Evolutionary conservation across 129 eudicot species (phyloP).

Genomic region (Tagetes erecta): DNA sequence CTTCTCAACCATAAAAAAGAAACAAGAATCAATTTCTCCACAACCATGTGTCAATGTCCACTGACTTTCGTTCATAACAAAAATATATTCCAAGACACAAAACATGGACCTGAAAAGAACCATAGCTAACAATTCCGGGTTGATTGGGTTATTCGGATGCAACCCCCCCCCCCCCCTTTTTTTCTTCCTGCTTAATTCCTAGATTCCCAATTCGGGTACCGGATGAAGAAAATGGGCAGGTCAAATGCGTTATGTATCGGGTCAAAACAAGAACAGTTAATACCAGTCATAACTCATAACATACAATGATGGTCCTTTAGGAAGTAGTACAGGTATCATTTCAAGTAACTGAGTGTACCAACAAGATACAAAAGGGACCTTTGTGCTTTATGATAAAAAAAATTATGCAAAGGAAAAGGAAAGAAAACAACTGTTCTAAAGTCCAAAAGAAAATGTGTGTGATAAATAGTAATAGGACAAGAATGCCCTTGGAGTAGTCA

Average conservation of each 20-base stretch:
- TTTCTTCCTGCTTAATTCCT: too few relatives aligned
- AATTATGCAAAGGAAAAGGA: background rate
- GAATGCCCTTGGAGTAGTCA: background rate
- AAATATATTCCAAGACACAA: background rate
- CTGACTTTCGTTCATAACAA: background rate
- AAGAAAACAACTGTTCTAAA: slow-evolving; percentile 2
- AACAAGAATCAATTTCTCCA: background rate
- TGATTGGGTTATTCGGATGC: too few relatives aligned
- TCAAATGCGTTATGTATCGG: too few relatives aligned
- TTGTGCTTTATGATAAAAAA: slow-evolving; percentile 11
- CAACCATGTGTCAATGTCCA: background rate
- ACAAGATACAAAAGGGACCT: background rate
- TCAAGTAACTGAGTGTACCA: background rate
- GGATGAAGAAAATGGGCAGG: too few relatives aligned
- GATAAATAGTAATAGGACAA: background rate
- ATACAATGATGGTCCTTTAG: background rate
- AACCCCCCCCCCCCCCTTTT: too few relatives aligned
- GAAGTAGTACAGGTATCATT: background rate
- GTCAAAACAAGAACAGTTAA: background rate
- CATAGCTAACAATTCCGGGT: background rate
- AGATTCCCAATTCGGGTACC: too few relatives aligned
- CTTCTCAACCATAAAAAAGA: background rate
- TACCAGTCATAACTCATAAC: background rate
- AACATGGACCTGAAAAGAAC: background rate
- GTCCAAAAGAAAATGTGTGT: background rate